phyloP scores from a whole-genome alignment of 1,284 basidiomycete species.

The Fomitopsis palustris region DNA sequence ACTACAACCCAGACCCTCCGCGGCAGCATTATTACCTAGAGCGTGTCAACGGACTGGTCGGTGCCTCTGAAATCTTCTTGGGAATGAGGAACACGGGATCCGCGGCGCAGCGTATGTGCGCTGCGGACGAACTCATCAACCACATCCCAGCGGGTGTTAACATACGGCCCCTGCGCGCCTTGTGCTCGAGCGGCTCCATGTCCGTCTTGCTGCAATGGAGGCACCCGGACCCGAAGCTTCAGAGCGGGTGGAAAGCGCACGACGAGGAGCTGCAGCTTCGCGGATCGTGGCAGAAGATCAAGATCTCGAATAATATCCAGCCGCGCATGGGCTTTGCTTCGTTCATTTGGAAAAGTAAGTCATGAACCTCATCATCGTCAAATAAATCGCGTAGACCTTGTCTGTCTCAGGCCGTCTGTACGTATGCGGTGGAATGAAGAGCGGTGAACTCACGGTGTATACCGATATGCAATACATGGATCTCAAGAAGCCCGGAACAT shows the following conservation, averaged over 20 bases:
- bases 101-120: slow-evolving; percentile 15
- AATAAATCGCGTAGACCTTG: background rate
- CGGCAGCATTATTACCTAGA: slow-evolving; percentile 15
- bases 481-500: slow-evolving; percentile 26
- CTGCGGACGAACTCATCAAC: slow-evolving; percentile 9
- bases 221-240: slow-evolving; percentile 21
- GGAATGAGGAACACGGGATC: slow-evolving; percentile 20
- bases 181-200: slow-evolving; percentile 4
- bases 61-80: slow-evolving; percentile 17
- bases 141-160: slow-evolving; percentile 6
- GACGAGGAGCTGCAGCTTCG: slow-evolving; percentile 18
- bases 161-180: slow-evolving; percentile 6
- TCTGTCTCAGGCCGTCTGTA: slow-evolving; percentile 30
- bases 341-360: slow-evolving; percentile 21
- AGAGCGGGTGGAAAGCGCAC: slow-evolving; percentile 8
- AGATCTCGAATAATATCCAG: slow-evolving; percentile 15
- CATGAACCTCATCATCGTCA: background rate
- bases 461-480: slow-evolving; percentile 33
- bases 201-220: slow-evolving; percentile 4
- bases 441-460: slow-evolving; percentile 24
- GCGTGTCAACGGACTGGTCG: slow-evolving; percentile 13
- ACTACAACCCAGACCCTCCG: slow-evolving; percentile 5
- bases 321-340: slow-evolving; percentile 19
- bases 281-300: slow-evolving; percentile 25
- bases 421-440: slow-evolving; percentile 30